Percentiles rank a stretch among this genome's conserved stretches.
phyloP scores from a whole-genome alignment of 2,329 filamentous ascomycete genomes.

The Arthrobotrys pseudoclavata region DNA sequence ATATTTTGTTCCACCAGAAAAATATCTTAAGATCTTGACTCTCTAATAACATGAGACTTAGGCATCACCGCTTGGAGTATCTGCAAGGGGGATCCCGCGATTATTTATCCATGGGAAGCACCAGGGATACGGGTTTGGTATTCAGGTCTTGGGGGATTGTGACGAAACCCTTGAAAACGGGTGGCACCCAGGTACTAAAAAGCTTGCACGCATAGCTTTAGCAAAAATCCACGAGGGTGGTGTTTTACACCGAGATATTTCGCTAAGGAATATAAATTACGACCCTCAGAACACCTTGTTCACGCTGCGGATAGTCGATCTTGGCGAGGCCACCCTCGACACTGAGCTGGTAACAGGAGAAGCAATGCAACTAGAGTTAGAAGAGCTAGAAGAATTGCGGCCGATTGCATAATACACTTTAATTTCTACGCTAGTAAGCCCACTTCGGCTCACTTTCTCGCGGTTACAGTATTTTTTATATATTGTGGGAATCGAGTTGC shows the following conservation, averaged over 20 bases:
- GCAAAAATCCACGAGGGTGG: neutral
- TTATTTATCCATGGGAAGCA: neutral
- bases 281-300: neutral
- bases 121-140: neutral
- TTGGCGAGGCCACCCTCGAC: neutral
- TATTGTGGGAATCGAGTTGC: no score
- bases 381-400: neutral
- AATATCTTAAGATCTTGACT: neutral
- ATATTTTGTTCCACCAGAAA: neutral
- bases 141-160: neutral
- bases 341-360: neutral
- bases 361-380: neutral
- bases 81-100: neutral
- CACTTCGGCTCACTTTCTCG: no score
- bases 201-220: slow-evolving; percentile 1
- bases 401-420: neutral
- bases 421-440: no score
- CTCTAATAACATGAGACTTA: neutral
- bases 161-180: neutral
- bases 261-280: neutral
- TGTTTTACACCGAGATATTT: slow-evolving; percentile 4
- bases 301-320: neutral
- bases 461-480: no score
- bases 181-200: neutral
- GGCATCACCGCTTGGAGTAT: neutral